Base-by-base conservation (phyloP, 1,284 basidiomycete genomes). In the Cystobasidiaceae sp. region DNA sequence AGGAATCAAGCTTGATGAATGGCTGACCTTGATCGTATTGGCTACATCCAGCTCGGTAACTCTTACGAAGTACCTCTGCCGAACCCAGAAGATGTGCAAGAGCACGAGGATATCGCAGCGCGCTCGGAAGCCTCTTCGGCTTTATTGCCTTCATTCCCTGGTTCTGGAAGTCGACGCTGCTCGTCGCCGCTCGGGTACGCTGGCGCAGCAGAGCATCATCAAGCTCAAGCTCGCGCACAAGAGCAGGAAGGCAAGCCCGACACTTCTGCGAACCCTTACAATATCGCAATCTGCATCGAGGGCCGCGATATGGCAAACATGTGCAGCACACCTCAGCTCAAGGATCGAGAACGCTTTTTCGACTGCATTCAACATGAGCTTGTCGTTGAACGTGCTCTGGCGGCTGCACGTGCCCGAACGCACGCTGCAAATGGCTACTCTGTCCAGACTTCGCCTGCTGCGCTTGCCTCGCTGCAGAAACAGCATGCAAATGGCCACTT, bases 201-300 rank as follows among this genome's bases (percentile, higher is more conserved):
- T 50, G 11, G 23, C 48, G 4, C 39, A 44, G 5, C 4, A 27
- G 7, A 56, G 4, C 30, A 41, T n/a, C 25, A 44, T 21, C 44
- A 15, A 21, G 15, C 23, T 28, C 25, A 13, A 54, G 54, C 37
- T 1, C 34, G 32, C 41, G 21, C 25, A 56, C 54, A 56, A 33
- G 56, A 44, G 17, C 37, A 32, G 15, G 33, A 48, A 56, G 67
- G 37, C 57, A 44, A 56, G 32, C 21, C 46, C 8, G 32, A 43
- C 6, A 67, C 50, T 33, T 37, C 27, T 23, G 46, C 41, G 15
- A 83, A 86, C 70, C 86, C 88, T 0, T 75, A 75, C 39, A 86
- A 86, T 39, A 92, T 85, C 72, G 85, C 90, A 70, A 82, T 93
- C 41, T 92, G 89, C 76, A 84, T 93, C 68, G 89, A 92, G 75